phyloP scores from a whole-genome alignment of 192 early-diverging fungal species.

The Funneliformis mosseae region DNA sequence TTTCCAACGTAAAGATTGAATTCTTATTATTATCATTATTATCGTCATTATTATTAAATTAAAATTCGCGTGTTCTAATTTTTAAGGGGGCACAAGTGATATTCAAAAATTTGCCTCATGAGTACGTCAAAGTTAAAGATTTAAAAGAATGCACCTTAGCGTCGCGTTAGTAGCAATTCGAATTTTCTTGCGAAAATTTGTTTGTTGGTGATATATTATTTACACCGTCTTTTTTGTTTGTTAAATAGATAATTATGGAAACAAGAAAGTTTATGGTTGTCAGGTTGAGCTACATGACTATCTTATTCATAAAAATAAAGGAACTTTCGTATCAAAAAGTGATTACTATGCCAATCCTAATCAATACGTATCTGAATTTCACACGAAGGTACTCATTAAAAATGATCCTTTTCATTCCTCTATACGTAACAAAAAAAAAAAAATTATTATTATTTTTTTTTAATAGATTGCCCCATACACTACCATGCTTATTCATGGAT shows the following conservation, averaged over 20 bases:
- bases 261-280: constrained; percentile 76
- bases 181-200: neutral
- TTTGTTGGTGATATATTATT: neutral
- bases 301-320: constrained; percentile 72
- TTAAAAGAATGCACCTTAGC: constrained; percentile 58
- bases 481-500: constrained; percentile 87
- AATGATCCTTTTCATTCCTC: no score
- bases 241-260: constrained; percentile 10
- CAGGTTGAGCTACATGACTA: constrained; percentile 84
- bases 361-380: constrained; percentile 76
- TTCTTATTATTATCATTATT: neutral
- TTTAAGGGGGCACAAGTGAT: constrained; percentile 82
- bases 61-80: neutral
- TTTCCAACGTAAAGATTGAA: constrained; percentile 60
- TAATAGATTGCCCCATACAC: constrained; percentile 88
- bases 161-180: constrained; percentile 53
- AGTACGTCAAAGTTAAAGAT: constrained; percentile 78
- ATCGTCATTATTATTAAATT: neutral
- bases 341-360: constrained; percentile 83
- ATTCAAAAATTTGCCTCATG: constrained; percentile 89
- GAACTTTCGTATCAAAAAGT: constrained; percentile 52
- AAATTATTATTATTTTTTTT: neutral
- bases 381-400: constrained; percentile 57
- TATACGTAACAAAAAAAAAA: neutral
- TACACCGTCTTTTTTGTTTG: neutral